Base-by-base conservation (phyloP, 2,329 filamentous ascomycete species). In the Diaporthe nobilis region DNA sequence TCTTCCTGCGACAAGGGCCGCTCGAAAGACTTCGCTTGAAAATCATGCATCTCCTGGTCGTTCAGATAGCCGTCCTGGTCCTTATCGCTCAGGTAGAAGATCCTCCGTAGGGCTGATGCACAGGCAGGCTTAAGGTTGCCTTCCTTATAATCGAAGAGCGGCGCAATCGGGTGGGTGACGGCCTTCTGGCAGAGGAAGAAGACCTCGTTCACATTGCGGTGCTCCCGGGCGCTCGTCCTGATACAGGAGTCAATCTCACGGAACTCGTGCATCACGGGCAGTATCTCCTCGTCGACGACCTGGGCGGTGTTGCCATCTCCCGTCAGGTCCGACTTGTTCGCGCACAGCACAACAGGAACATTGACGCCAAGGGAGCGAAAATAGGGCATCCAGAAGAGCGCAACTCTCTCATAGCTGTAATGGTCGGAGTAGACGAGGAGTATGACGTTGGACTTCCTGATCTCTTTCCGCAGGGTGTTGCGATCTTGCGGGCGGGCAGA, bases 231-330 rank as follows among this genome's bases (percentile, higher is more conserved):
- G 84, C 96, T 98, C 12, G 96, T 95, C 74, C 97, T 91, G 82
- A 99, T 98, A 85, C 97, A 99, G 0, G 96, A 98, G 83, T 99
- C 97, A 78, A 99, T 98, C 84, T 98, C 97, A 82, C 98, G 96
- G 86, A 98, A 99, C 85, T 99, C 97, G 77, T 94, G 93, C 97
- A 99, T 98, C 78, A 99, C 93, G 0, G 97, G 97, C 44, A 98
- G 88, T 95, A 99, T 98, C 86, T 99, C 97, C 83, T 98, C 97
- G 81, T 98, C 94, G 61, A 98, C 92, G 12, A 98, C 93, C 83
- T 98, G 95, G 0, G 95, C 90, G 12, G 95, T 95, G 76, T 90
- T 94, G 57, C 91, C 93, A 79, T 94, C 93, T 4, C 90, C 91
- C 3, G 92, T 91, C 72, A 98, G 88, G 81, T 99, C 97, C n/a